phyloP scores from a whole-genome alignment of 805 yeast genomes.

The Scheffersomyces coipomensis region DNA sequence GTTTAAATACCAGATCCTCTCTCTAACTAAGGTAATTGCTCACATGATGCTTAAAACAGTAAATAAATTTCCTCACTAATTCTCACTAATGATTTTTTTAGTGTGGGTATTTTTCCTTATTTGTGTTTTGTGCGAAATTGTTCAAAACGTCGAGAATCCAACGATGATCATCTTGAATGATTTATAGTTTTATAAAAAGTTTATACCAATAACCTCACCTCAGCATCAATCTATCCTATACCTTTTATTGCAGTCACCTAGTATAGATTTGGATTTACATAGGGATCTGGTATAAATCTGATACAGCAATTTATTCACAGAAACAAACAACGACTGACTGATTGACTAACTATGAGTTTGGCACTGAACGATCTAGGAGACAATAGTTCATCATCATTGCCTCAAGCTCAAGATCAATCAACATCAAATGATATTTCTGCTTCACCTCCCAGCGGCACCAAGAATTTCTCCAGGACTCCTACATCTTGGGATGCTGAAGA shows the following conservation, averaged over 20 bases:
- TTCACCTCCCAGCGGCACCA: slow-evolving; percentile 5
- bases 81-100: not conserved
- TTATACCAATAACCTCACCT: too few relatives aligned
- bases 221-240: too few relatives aligned
- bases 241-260: too few relatives aligned
- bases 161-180: slow-evolving; percentile 15
- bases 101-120: not conserved
- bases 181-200: not conserved
- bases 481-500: slow-evolving; percentile 50
- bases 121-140: not conserved
- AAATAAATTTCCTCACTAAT: not conserved
- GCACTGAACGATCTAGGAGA: not conserved
- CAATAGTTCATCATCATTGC: not conserved
- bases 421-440: not conserved
- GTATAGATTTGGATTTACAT: too few relatives aligned
- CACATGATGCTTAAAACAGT: not conserved
- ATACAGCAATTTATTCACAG: too few relatives aligned
- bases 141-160: slow-evolving; percentile 12
- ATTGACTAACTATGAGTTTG: not conserved
- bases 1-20: too few relatives aligned
- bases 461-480: slow-evolving; percentile 37
- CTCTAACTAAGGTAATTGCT: too few relatives aligned
- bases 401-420: not conserved
- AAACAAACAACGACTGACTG: too few relatives aligned
- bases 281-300: too few relatives aligned